A percentile compares a stretch with the other conserved stretches of the same genome.
phyloP scores from a whole-genome alignment of 148 eudicot species.

The Diospyros lotus region DNA sequence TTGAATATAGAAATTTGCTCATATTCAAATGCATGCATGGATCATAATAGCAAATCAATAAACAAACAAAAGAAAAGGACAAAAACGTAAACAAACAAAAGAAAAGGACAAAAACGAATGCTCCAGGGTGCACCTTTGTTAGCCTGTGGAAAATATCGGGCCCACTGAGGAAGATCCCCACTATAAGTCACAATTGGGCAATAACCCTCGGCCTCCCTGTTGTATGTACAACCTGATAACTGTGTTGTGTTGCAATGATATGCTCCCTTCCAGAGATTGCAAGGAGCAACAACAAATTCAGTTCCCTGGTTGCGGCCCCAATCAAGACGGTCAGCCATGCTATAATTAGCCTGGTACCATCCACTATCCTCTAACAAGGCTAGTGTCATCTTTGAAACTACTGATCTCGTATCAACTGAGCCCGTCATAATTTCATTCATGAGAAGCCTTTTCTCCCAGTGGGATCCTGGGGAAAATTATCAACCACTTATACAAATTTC shows the following conservation, averaged over 20 bases:
- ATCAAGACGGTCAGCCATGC: constrained; percentile 93
- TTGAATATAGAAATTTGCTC: background rate
- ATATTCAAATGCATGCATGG: background rate
- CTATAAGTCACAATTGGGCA: constrained; percentile 83
- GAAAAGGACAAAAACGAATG: background rate
- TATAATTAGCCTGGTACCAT: constrained; percentile 95
- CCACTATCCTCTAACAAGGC: constrained; percentile 97
- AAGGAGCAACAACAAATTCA: constrained; percentile 76
- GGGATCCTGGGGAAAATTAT: constrained; percentile 65
- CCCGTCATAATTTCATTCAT: constrained; percentile 99
- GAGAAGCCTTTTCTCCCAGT: constrained; percentile 98
- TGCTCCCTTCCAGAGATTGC: constrained; percentile 95
- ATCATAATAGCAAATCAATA: background rate
- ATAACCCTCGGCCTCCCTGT: constrained; percentile 97
- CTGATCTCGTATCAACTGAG: constrained; percentile 94
- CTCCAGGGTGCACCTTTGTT: constrained; percentile 61
- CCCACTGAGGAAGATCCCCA: constrained; percentile 89
- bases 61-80: background rate
- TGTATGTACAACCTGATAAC: constrained; percentile 93
- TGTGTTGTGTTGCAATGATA: constrained; percentile 93
- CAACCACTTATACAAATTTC: background rate
- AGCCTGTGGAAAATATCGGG: constrained; percentile 90
- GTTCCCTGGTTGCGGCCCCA: constrained; percentile 98
- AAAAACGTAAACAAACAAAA: background rate
- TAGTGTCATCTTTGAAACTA: constrained; percentile 90